A percentile compares a stretch with the other conserved stretches of the same genome.
These are phyloP conservation scores for Solanum hybrid DNA, from an alignment of 305 asterid genomes.

Conservation along the genomic window DNA sequence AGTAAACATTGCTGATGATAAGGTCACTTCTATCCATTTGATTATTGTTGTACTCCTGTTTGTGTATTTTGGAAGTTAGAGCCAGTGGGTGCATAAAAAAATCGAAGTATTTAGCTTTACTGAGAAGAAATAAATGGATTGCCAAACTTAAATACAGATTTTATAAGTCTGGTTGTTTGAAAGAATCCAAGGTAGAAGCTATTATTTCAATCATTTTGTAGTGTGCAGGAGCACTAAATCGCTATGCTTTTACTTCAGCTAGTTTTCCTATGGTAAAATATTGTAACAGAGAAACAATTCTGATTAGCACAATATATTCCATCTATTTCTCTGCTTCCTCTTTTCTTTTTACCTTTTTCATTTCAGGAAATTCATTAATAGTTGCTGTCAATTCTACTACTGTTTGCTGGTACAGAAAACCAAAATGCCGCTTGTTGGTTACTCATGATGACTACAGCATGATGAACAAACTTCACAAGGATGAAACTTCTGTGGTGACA, in stretches of 20 bases:
- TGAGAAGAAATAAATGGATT: neutral
- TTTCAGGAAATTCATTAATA: neutral
- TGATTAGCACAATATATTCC: neutral
- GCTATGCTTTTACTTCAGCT: neutral
- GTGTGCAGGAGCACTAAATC: neutral
- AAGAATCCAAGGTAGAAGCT: neutral
- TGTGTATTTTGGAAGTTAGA: neutral
- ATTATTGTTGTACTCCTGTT: neutral
- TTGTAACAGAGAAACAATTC: neutral
- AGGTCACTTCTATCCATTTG: neutral
- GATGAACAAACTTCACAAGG: conserved; percentile 72
- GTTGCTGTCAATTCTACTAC: conserved; percentile 7
- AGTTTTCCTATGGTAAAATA: neutral
- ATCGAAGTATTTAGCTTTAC: neutral
- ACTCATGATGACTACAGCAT: conserved; percentile 95
- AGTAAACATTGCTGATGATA: neutral
- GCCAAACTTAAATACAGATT: neutral
- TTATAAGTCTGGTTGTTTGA: neutral
- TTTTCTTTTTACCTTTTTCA: neutral
- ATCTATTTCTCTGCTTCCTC: neutral
- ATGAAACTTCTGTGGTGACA: conserved; percentile 77
- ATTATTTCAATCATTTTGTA: neutral
- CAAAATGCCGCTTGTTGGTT: conserved; percentile 67
- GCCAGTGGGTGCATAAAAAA: neutral
- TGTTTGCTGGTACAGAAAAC: conserved; percentile 44